These are phyloP conservation scores for Linnemannia elongata DNA, from an alignment of 192 early-diverging fungal species.

Conservation along the genomic window DNA sequence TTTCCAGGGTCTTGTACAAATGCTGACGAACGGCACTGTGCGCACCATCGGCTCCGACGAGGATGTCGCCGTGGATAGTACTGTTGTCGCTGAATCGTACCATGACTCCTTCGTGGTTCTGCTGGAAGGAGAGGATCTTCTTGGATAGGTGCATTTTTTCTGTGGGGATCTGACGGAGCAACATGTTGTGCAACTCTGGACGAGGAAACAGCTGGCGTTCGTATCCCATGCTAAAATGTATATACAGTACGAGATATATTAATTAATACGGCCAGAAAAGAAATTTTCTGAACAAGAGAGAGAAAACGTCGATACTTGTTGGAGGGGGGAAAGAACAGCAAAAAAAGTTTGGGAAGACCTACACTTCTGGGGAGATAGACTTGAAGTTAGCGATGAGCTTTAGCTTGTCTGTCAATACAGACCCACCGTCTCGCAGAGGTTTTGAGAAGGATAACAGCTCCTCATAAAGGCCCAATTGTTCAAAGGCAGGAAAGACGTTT, in stretches of 20 bases:
- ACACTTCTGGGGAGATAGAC: background rate
- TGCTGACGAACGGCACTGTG: constrained; percentile 8
- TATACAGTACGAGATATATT: background rate
- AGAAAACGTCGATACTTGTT: too few species aligned
- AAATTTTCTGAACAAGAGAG: too few species aligned
- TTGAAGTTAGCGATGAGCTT: background rate
- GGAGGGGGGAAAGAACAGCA: background rate
- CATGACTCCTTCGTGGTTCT: constrained; percentile 10
- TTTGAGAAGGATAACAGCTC: background rate
- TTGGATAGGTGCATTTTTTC: constrained; percentile 23
- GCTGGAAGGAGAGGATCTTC: background rate
- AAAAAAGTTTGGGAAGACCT: background rate
- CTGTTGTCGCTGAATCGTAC: constrained; percentile 5
- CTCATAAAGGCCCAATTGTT: background rate
- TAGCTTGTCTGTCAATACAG: background rate
- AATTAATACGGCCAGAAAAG: too few species aligned
- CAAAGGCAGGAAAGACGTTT: background rate
- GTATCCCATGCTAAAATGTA: background rate
- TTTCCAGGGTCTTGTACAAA: background rate
- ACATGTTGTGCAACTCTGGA: constrained; percentile 12
- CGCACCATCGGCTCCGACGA: constrained; percentile 33
- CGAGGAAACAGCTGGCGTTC: constrained; percentile 16
- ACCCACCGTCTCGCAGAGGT: background rate
- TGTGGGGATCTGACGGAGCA: background rate
- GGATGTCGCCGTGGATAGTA: constrained; percentile 13